Evolutionary conservation across 2,329 filamentous ascomycete species (phyloP), one percentile per base, ranked within the genome.

Genomic region (Trichoderma sp.): DNA sequence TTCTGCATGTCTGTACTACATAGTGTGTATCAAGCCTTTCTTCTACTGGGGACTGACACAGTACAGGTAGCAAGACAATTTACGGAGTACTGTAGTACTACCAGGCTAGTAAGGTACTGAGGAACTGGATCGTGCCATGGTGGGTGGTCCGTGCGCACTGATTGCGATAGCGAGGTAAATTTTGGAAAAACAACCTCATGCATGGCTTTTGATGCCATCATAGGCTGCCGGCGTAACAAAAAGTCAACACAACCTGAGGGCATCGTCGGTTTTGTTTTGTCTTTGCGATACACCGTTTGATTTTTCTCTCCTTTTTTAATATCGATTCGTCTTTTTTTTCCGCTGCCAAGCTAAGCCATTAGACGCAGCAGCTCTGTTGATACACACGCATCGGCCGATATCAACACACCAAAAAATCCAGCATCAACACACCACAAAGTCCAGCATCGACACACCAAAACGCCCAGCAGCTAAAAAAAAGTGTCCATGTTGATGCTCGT

Each of bases 401-500:
- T 54, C 52, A 32, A 48, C 37, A 32, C 42, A 7, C 42, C 42
- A 19, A n/a, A 32, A 32, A 54, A 13, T 3, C 6, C 27, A 32
- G 19, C 9, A 52, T 17, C 22, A 8, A 13, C 8, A n/a, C 35
- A 15, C 37, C 37, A n/a, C 12, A 39, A 4, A 39, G n/a, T n/a
- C n/a, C n/a, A n/a, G n/a, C n/a, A 17, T 54, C 52, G 22, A 48
- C 37, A 32, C 42, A 7, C 42, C 42, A 19, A n/a, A 32, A 32
- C 32, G n/a, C 1, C 6, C 27, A 32, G 19, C 9, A 52, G 12
- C 22, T n/a, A n/a, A n/a, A n/a, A 39, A 42, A 34, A n/a, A 34
- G 56, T 64, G 59, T 67, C 70, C 63, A 70, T 68, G 69, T 52
- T 68, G 64, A 57, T 58, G 22, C 45, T 60, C 42, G 64, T 35